Evolutionary conservation across 2,329 filamentous ascomycete genomes (phyloP).

Genomic region (Xylaria sp.): DNA sequence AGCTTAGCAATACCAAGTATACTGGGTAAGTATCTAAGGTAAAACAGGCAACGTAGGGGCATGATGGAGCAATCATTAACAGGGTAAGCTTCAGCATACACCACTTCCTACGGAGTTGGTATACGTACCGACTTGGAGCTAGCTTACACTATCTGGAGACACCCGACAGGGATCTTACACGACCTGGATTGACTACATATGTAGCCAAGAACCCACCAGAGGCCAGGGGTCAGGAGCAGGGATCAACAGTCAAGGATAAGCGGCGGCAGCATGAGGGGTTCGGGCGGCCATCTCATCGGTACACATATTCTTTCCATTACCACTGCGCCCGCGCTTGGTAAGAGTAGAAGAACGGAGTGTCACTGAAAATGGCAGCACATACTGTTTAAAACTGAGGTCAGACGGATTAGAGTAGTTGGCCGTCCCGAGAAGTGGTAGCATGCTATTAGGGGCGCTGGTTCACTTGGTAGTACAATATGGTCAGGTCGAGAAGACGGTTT

Average conservation of each 20-base stretch:
- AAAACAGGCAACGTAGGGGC: neutral
- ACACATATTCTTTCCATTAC: constrained; percentile 12
- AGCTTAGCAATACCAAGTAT: neutral
- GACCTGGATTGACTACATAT: constrained; percentile 2
- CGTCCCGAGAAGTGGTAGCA: neutral
- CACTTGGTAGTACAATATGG: neutral
- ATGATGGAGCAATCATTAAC: constrained; percentile 20
- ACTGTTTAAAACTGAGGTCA: constrained; percentile 15
- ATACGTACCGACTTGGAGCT: constrained; percentile 2
- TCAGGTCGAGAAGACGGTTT: neutral
- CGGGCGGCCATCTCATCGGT: constrained; percentile 21
- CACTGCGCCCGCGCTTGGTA: neutral
- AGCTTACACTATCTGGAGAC: neutral
- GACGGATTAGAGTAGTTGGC: neutral
- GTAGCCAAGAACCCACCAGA: neutral
- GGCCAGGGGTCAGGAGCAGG: neutral
- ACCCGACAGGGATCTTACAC: constrained; percentile 2
- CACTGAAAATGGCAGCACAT: neutral
- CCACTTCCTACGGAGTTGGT: neutral
- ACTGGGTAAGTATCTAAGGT: neutral
- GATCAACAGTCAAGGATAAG: constrained; percentile 29
- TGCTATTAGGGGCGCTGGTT: neutral
- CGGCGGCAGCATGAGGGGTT: constrained; percentile 23
- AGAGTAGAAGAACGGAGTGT: neutral
- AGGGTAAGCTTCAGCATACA: constrained; percentile 12